Percentiles rank a stretch among this genome's conserved stretches.
Evolutionary conservation across 2,329 filamentous ascomycete genomes (phyloP).

Genomic region (Elsinoe batatas): DNA sequence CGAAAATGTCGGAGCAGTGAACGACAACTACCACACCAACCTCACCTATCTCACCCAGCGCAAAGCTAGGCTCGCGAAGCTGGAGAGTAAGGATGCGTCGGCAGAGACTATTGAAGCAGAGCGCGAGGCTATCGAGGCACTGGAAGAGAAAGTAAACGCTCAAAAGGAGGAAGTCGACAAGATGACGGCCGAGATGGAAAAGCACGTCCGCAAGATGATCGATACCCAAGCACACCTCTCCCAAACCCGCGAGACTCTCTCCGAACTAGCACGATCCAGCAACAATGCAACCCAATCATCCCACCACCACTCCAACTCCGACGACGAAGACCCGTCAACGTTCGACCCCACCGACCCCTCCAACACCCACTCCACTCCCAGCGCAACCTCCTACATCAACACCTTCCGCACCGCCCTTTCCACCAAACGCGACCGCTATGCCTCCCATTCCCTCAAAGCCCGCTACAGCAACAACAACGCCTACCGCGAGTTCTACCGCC

Average conservation of each 20-base stretch:
- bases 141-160: conserved; percentile 33
- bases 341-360: conserved; percentile 32
- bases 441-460: conserved; percentile 26
- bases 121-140: conserved; percentile 29
- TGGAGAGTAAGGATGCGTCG: conserved; percentile 22
- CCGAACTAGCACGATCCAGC: conserved; percentile 32
- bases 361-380: conserved; percentile 25
- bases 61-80: conserved; percentile 18
- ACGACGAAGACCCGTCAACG: conserved; percentile 25
- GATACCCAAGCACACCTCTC: conserved; percentile 44
- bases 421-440: conserved; percentile 31
- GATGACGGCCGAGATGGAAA: conserved; percentile 48
- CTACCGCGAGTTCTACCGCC: conserved; percentile 51
- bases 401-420: conserved; percentile 24
- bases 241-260: conserved; percentile 35
- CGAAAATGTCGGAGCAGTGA: conserved; percentile 42
- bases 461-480: conserved; percentile 51
- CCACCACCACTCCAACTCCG: conserved; percentile 17
- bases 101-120: conserved; percentile 21
- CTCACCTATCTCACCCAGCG: conserved; percentile 23
- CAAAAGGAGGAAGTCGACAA: conserved; percentile 37
- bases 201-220: conserved; percentile 47
- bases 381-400: conserved; percentile 27
- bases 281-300: conserved; percentile 28
- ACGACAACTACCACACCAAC: conserved; percentile 42